Base-by-base conservation (phyloP, 2,329 filamentous ascomycete genomes). In the Ascochyta viciae-villosae region DNA sequence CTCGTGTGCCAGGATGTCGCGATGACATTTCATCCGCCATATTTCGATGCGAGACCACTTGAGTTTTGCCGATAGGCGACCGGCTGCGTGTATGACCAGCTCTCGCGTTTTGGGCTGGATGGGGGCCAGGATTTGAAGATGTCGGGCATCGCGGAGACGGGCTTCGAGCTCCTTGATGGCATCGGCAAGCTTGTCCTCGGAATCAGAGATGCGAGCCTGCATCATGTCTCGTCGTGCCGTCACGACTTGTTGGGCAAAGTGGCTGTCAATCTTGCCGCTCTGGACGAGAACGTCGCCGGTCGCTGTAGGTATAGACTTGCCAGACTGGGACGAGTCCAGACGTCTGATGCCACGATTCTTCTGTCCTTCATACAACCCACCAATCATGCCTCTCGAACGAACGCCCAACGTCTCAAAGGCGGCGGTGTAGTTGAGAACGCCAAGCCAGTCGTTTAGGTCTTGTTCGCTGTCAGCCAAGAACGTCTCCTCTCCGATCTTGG, bases 401-500 rank as follows among this genome's bases (percentile, higher is more conserved):
- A 98, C 92, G 12, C 94, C 93, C 6, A 93, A 91, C 0, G 92
- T 96, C 64, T 92, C 86, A 75, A 98, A 98, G 0, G 95, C 91
- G 8, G 95, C 93, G 31, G 94, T 94, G 72, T 98, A 98, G 74
- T 99, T 99, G 57, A 99, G 84, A 70, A 96, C 95, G 7, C 90
- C 91, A 26, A 99, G 81, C 95, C 95, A 99, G 72, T 99, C 95
- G 68, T 97, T 96, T 83, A 96, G 88, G 67, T 99, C 95, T 1
- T 86, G 82, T 67, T 99, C 95, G 49, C 87, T 92, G 66, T 97
- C 93, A 5, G 95, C 94, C 16, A 98, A 80, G 34, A 99, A 89
- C 0, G 94, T 88, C 72, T 99, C 95, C 69, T 99, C 94, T 0
- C 92, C 90, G 62, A 64, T 66, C 49, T 95, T 91, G 27, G 92